Percentiles rank a stretch among this genome's conserved stretches.
Evolutionary conservation across 305 asterid genomes (phyloP).

Genomic region (Striga hermonthica): DNA sequence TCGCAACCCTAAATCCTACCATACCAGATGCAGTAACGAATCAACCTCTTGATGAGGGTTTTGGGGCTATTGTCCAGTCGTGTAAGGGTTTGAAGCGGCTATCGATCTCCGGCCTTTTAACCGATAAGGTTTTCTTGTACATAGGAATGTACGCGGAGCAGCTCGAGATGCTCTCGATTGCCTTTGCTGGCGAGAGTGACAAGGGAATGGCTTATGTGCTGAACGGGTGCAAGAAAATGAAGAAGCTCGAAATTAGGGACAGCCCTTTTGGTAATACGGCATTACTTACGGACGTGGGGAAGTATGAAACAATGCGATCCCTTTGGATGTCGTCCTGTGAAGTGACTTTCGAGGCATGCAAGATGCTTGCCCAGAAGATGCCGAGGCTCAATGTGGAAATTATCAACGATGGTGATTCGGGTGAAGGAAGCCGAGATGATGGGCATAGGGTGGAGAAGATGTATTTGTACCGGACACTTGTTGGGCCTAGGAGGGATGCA

Average conservation of each 20-base stretch:
- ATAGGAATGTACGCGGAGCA: constrained; percentile 90
- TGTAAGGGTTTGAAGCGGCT: constrained; percentile 78
- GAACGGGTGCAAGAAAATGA: constrained; percentile 82
- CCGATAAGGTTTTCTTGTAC: constrained; percentile 70
- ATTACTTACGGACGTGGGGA: constrained; percentile 68
- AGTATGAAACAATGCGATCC: constrained; percentile 96
- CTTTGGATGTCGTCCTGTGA: constrained; percentile 93
- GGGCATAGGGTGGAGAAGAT: constrained; percentile 56
- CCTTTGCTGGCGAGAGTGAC: constrained; percentile 78
- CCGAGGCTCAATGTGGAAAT: constrained; percentile 74
- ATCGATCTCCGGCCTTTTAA: constrained; percentile 69
- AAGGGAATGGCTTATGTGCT: constrained; percentile 73
- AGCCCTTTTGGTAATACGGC: constrained; percentile 80
- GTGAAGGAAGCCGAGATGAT: constrained; percentile 42
- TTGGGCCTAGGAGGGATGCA: constrained; percentile 68
- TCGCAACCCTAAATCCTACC: constrained; percentile 57
- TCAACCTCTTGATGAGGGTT: constrained; percentile 80
- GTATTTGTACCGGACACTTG: constrained; percentile 78
- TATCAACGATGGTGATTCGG: constrained; percentile 51
- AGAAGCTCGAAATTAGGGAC: constrained; percentile 71
- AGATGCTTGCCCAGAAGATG: constrained; percentile 69
- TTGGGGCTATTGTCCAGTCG: constrained; percentile 76
- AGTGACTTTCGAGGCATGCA: constrained; percentile 83
- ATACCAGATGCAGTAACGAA: constrained; percentile 66
- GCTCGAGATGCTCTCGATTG: constrained; percentile 79